Percentiles rank a stretch among this genome's conserved stretches.
phyloP scores from a whole-genome alignment of 148 eudicot species.

The Polygonum aviculare region DNA sequence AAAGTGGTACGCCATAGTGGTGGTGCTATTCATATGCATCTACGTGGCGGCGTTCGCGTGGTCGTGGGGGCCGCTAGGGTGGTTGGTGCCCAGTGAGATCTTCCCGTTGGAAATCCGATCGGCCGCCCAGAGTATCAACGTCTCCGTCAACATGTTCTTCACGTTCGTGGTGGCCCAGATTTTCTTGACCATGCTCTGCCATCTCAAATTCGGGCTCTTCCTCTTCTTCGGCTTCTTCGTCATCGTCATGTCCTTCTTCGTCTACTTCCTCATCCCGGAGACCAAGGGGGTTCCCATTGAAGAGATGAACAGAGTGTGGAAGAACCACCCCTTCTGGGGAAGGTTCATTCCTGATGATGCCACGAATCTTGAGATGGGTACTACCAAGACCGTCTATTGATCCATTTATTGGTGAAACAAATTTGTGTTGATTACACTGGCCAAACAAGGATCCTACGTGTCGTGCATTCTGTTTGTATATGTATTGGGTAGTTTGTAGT shows the following conservation, averaged over 20 bases:
- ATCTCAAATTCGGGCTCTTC: slow-evolving; percentile 13
- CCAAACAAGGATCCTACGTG: neutral
- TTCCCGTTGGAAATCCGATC: slow-evolving; percentile 16
- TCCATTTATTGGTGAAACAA: no score
- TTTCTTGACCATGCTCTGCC: slow-evolving; percentile 12
- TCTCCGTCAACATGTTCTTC: slow-evolving; percentile 17
- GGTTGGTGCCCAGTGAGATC: slow-evolving; percentile 16
- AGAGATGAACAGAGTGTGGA: slow-evolving; percentile 15
- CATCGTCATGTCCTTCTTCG: slow-evolving; percentile 8
- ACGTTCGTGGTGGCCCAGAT: slow-evolving; percentile 14
- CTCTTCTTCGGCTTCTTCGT: slow-evolving; percentile 17
- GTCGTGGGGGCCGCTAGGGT: slow-evolving; percentile 17
- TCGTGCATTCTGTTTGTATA: neutral
- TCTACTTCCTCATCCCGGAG: slow-evolving; percentile 14
- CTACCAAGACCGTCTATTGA: neutral
- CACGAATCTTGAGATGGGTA: slow-evolving; percentile 10
- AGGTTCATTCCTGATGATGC: neutral
- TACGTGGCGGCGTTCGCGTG: slow-evolving; percentile 15
- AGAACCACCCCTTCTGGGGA: slow-evolving; percentile 15
- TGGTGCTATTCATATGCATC: slow-evolving; percentile 15
- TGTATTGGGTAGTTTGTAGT: neutral
- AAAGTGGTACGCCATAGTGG: slow-evolving; percentile 15
- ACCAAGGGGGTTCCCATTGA: slow-evolving; percentile 15
- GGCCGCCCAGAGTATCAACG: slow-evolving; percentile 18
- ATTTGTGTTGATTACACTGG: no score